Conservation (phyloP, 345 rosid species). For the Lepidium africanum region DNA sequence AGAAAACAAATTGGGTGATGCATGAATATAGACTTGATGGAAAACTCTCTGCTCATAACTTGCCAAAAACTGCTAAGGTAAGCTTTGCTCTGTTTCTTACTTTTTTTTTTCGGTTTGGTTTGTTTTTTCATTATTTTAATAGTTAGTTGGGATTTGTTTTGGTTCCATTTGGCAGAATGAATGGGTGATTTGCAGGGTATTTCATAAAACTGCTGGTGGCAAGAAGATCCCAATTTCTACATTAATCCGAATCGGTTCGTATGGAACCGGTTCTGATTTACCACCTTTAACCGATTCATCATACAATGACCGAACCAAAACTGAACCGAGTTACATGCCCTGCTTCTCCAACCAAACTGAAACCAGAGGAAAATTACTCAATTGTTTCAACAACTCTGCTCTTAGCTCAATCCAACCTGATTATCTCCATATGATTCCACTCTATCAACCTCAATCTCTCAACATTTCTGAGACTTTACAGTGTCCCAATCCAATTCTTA, state of each 20-base stretch:
- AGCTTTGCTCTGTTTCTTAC: neutral
- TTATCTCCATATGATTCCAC: slow-evolving; percentile 19
- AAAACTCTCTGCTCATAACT: slow-evolving; percentile 52
- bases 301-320: slow-evolving; percentile 27
- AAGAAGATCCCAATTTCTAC: slow-evolving; percentile 67
- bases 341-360: slow-evolving; percentile 90
- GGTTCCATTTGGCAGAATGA: slow-evolving; percentile 54
- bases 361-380: slow-evolving; percentile 30
- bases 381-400: slow-evolving; percentile 31
- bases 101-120: neutral
- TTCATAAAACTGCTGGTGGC: slow-evolving; percentile 66
- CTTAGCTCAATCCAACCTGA: slow-evolving; percentile 30
- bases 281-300: slow-evolving; percentile 69
- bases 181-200: slow-evolving; percentile 90
- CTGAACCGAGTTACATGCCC: slow-evolving; percentile 72
- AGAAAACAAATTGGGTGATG: slow-evolving; percentile 86
- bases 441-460: slow-evolving; percentile 30
- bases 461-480: slow-evolving; percentile 25
- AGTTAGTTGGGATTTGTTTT: neutral
- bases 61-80: slow-evolving; percentile 85
- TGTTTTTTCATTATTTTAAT: neutral
- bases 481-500: slow-evolving; percentile 26
- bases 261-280: slow-evolving; percentile 35
- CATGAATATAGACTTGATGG: slow-evolving; percentile 86
- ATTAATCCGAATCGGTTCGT: slow-evolving; percentile 33